Evolutionary conservation across 1,139 yeast species (phyloP).

Genomic region (Candida sp.): DNA sequence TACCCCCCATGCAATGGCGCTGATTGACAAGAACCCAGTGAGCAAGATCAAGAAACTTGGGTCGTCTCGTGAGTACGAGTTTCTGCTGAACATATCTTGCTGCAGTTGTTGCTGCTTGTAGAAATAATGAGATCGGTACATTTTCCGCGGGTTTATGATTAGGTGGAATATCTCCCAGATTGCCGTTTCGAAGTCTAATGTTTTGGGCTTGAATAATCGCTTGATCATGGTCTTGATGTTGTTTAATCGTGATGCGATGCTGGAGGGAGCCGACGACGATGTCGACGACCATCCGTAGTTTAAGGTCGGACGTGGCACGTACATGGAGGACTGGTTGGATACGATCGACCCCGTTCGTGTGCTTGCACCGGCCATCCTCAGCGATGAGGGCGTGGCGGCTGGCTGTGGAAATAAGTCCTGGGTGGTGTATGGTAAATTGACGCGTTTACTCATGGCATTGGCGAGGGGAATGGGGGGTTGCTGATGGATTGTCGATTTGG

Average conservation of each 20-base stretch:
- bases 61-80: constrained; percentile 83
- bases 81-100: constrained; percentile 24
- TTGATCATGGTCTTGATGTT: constrained; percentile 33
- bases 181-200: constrained; percentile 91
- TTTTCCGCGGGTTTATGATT: constrained; percentile 76
- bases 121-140: constrained; percentile 81
- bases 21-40: constrained; percentile 63
- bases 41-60: constrained; percentile 84
- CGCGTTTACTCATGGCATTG: constrained; percentile 28
- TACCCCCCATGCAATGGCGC: constrained; percentile 92
- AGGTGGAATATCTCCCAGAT: constrained; percentile 87
- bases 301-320: constrained; percentile 14
- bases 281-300: constrained; percentile 2
- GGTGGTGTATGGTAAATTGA: constrained; percentile 40
- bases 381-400: constrained; percentile 16
- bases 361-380: constrained; percentile 18
- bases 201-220: constrained; percentile 70
- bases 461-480: neutral
- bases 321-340: constrained; percentile 22
- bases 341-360: constrained; percentile 23
- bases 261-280: neutral
- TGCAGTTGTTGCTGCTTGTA: constrained; percentile 45
- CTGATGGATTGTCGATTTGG: neutral
- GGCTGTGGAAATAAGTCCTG: constrained; percentile 42
- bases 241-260: constrained; percentile 12